Base-by-base conservation (phyloP, 2,329 filamentous ascomycete species). In the Drechslera avenae region DNA sequence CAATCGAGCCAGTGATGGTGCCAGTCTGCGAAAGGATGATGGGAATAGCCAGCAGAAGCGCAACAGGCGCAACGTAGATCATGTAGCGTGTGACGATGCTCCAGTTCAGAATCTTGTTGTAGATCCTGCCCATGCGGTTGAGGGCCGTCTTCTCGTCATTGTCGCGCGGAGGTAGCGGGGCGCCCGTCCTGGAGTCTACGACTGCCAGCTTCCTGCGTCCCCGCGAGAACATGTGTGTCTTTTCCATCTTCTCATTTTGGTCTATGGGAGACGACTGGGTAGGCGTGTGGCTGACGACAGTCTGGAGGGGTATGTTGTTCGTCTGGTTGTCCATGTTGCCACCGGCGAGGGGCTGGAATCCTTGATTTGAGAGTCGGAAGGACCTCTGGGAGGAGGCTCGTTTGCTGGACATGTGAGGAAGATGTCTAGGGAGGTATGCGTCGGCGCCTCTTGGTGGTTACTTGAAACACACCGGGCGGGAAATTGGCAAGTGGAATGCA, bases 71-170 rank as follows among this genome's bases (percentile, higher is more conserved):
- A 19, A 87, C 81, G 60, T 86, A 87, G 54, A 86, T 76, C 65
- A 86, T 77, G 64, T 87, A 87, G 39, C 84, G 78, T 39, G 83
- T 86, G 60, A 87, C 61, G 54, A 86, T 80, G 47, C 83, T 86
- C 72, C 83, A 86, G 62, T 86, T 81, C 59, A 84, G 72, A 46
- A 87, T 78, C 62, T 81, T 82, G 63, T 78, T 77, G 73, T 87
- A 87, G 47, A 87, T 68, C 54, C 75, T 78, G 41, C 84, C 85
- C 77, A 86, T 82, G 40, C 75, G 75, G 34, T 79, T 86, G 56
- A 86, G 60, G 2, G 67, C 67, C 14, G 77, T 81, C 50, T 82
- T 81, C 58, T 84, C 80, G 45, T 83, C 80, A 44, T 75, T 72
- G 32, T 73, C 73, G 16, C 69, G 70, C 23, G 52, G 53, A 31